A percentile compares a stretch with the other conserved stretches of the same genome.
Conservation (phyloP, 2,329 filamentous ascomycete genomes). For the Colletotrichum echinochloae region DNA sequence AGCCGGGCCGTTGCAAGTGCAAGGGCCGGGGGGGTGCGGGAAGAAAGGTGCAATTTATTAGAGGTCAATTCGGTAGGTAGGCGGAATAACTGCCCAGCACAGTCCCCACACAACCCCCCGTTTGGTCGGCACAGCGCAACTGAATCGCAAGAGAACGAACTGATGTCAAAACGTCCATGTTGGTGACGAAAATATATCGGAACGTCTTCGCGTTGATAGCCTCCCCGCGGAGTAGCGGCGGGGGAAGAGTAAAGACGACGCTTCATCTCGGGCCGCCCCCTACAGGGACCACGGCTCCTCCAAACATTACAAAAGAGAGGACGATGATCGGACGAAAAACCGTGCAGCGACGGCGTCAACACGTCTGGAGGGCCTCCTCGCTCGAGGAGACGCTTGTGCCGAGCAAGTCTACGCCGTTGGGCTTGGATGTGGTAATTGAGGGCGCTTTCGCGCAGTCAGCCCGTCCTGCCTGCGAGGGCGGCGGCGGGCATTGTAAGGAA, state of each 20-base stretch:
- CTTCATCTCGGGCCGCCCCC: constrained; percentile 35
- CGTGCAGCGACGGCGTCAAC: neutral
- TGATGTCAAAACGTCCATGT: neutral
- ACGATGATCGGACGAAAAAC: constrained; percentile 21
- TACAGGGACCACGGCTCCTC: constrained; percentile 31
- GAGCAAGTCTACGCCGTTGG: neutral
- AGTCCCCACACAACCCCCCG: neutral
- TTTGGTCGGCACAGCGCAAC: constrained; percentile 9
- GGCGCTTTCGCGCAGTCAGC: neutral
- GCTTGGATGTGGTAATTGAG: neutral
- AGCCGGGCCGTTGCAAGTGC: constrained; percentile 10
- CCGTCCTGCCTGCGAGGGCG: neutral
- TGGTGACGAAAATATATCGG: constrained; percentile 4
- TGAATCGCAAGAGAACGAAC: neutral
- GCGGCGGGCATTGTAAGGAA: neutral
- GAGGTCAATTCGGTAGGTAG: neutral
- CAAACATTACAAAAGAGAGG: constrained; percentile 8
- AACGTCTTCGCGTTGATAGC: constrained; percentile 3
- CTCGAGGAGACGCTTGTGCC: neutral
- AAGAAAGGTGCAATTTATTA: neutral
- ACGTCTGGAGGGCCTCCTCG: no score
- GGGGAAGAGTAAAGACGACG: constrained; percentile 2
- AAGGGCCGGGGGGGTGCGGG: neutral
- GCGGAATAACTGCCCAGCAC: constrained; percentile 1
- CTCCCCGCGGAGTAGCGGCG: constrained; percentile 17